Conservation (phyloP, 148 eudicot genomes). For the Euryodendron excelsum region DNA sequence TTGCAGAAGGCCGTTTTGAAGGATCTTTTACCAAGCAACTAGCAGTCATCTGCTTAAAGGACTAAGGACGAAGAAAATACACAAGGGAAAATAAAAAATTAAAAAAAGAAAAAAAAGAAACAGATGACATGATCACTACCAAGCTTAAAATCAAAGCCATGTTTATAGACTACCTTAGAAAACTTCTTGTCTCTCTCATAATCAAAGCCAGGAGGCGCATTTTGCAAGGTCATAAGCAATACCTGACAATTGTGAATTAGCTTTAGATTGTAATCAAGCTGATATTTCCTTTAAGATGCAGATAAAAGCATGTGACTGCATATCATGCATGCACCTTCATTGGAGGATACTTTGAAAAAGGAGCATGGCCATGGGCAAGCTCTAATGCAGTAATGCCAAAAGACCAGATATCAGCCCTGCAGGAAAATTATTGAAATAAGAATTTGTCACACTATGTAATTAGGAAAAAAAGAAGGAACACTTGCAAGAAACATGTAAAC, state of each 20-base stretch:
- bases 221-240: slow-evolving; percentile 89
- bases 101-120: background rate
- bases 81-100: background rate
- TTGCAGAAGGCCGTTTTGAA: slow-evolving; percentile 79
- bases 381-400: slow-evolving; percentile 83
- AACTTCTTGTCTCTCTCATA: slow-evolving; percentile 85
- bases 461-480: background rate
- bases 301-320: background rate
- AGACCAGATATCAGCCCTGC: slow-evolving; percentile 83
- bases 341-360: slow-evolving; percentile 80
- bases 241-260: slow-evolving; percentile 48
- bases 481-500: slow-evolving; percentile 22
- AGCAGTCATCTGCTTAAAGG: slow-evolving; percentile 96
- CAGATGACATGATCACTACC: background rate
- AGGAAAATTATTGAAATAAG: slow-evolving; percentile 16
- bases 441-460: background rate
- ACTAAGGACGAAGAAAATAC: slow-evolving; percentile 36
- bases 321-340: slow-evolving; percentile 52
- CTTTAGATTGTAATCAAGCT: background rate
- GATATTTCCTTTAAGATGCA: background rate
- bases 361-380: slow-evolving; percentile 84
- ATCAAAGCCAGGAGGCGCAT: slow-evolving; percentile 95
- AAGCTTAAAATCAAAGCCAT: slow-evolving; percentile 2
- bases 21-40: slow-evolving; percentile 99
- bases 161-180: slow-evolving; percentile 56